Evolutionary conservation across 306 rosid species (phyloP).

Genomic region (Spatholobus suberectus): DNA sequence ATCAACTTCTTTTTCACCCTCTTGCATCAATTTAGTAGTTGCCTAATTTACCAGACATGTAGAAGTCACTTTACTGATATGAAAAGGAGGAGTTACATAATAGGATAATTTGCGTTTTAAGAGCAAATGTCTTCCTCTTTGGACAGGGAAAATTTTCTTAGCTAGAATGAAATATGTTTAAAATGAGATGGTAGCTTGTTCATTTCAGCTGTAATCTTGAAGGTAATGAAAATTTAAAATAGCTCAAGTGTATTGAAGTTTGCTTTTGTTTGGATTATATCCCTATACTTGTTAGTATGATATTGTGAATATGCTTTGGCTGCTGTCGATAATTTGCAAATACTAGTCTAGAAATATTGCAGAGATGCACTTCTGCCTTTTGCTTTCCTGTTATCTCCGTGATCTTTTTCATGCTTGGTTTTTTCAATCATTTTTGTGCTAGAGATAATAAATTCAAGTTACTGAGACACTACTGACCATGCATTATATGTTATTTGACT

Average conservation of each 20-base stretch:
- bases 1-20: background rate
- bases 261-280: background rate
- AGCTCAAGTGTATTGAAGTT: background rate
- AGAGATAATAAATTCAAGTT: background rate
- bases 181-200: conserved; percentile 18
- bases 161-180: conserved; percentile 4
- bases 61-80: background rate
- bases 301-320: background rate
- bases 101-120: background rate
- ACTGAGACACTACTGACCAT: background rate
- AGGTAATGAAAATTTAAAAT: background rate
- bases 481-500: background rate
- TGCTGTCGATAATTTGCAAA: background rate
- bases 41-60: conserved; percentile 10
- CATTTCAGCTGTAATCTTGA: background rate
- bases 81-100: background rate
- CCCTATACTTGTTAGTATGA: background rate
- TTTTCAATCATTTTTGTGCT: background rate
- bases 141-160: background rate
- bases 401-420: background rate
- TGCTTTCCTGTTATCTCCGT: background rate
- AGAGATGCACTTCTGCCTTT: background rate
- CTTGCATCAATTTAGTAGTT: background rate
- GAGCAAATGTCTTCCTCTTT: background rate
- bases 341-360: background rate